Percentiles rank a stretch among this genome's conserved stretches.
Evolutionary conservation across 371 early-diverging fungal genomes (phyloP).

Genomic region (Mortierella sp.): DNA sequence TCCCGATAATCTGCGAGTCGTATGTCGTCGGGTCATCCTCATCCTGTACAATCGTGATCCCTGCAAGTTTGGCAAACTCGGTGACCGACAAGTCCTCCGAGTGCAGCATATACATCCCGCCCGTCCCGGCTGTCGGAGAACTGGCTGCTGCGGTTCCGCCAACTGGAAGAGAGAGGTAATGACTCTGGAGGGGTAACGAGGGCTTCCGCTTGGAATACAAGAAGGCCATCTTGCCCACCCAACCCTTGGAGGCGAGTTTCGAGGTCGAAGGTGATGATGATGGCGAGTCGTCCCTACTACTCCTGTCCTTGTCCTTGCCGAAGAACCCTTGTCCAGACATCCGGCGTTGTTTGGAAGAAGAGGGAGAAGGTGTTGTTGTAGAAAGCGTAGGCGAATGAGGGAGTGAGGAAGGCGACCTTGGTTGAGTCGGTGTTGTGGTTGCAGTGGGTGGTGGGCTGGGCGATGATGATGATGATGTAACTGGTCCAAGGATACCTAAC

Average conservation of each 20-base stretch:
- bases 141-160: constrained; percentile 26
- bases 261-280: constrained; percentile 13
- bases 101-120: constrained; percentile 28
- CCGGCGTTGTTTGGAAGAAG: neutral
- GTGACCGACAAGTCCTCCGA: constrained; percentile 50
- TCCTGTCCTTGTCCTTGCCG: neutral
- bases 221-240: constrained; percentile 29
- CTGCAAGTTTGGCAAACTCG: constrained; percentile 55
- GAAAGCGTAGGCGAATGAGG: neutral
- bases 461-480: neutral
- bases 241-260: constrained; percentile 17
- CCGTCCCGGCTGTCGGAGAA: constrained; percentile 3
- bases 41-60: constrained; percentile 52
- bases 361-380: neutral
- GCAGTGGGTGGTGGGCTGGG: neutral
- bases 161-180: constrained; percentile 47
- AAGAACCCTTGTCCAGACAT: neutral
- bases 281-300: neutral
- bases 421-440: neutral
- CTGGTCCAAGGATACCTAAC: constrained; percentile 7
- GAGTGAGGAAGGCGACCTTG: neutral
- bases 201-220: constrained; percentile 23
- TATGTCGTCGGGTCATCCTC: constrained; percentile 18
- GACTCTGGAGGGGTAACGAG: constrained; percentile 9
- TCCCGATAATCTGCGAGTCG: neutral